Conservation (phyloP, 1,139 yeast species). For the Blastobotrys elegans region DNA sequence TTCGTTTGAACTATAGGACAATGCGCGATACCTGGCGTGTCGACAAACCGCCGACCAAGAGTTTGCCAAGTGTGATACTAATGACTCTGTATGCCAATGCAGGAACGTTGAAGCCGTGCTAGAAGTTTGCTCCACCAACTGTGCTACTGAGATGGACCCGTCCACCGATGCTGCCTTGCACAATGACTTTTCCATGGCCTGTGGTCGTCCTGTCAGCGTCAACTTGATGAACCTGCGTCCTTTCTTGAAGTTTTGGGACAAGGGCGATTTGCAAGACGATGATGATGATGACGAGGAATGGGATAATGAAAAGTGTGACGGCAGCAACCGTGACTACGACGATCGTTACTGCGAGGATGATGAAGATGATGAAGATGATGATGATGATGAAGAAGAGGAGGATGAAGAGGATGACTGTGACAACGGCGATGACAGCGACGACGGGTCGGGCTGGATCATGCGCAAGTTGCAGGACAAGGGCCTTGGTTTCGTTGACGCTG, state of each 20-base stretch:
- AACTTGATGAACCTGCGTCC: slow-evolving; percentile 5
- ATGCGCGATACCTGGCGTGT: slow-evolving; percentile 10
- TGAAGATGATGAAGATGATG: slow-evolving; percentile 5
- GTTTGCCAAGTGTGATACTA: slow-evolving; percentile 6
- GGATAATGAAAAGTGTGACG: slow-evolving; percentile 7
- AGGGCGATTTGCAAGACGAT: slow-evolving; percentile 12
- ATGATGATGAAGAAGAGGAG: slow-evolving; percentile 16
- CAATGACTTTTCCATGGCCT: slow-evolving; percentile 17
- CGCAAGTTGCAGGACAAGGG: slow-evolving; percentile 3
- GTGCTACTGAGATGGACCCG: slow-evolving; percentile 9
- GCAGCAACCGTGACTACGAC: slow-evolving; percentile 12
- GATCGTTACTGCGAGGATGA: slow-evolving; percentile 9
- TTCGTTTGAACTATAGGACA: slow-evolving; percentile 9
- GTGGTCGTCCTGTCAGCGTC: slow-evolving; percentile 16
- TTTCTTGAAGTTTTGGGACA: slow-evolving; percentile 9
- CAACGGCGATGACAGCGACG: slow-evolving; percentile 31
- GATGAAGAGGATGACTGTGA: slow-evolving; percentile 27
- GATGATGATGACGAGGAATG: slow-evolving; percentile 16
- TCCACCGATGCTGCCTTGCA: slow-evolving; percentile 5
- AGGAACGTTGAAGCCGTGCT: slow-evolving; percentile 19
- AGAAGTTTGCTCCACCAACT: slow-evolving; percentile 23
- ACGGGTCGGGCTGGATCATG: slow-evolving; percentile 27
- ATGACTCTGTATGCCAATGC: slow-evolving; percentile 26
- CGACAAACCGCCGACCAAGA: slow-evolving; percentile 5
- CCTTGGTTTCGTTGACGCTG: neutral